Evolutionary conservation across 140 eudicot genomes (phyloP).

Genomic region (Erigeron philadelphicus): DNA sequence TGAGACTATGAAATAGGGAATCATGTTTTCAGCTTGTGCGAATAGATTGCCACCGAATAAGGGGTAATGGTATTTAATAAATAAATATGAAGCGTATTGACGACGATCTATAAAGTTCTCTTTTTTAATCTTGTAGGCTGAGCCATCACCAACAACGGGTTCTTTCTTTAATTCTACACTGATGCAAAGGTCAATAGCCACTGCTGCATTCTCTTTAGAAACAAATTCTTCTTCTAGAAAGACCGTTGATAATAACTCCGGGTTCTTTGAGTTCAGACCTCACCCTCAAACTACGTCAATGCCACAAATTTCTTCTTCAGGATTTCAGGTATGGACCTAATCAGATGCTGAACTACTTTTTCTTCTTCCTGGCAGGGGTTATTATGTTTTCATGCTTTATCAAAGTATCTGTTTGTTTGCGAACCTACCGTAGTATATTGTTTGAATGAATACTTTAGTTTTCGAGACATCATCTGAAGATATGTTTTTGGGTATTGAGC

Average conservation of each 20-base stretch:
- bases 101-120: conserved; percentile 25
- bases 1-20: conserved; percentile 18
- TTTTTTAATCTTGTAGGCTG: conserved; percentile 61
- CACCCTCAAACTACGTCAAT: conserved; percentile 44
- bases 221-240: conserved; percentile 36
- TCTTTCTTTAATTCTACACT: conserved; percentile 67
- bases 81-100: conserved; percentile 30
- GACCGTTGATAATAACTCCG: conserved; percentile 39
- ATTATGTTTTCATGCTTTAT: conserved; percentile 16
- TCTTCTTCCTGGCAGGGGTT: conserved; percentile 3
- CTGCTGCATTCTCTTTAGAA: conserved; percentile 38
- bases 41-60: conserved; percentile 35
- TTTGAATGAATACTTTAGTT: background rate
- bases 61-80: conserved; percentile 29
- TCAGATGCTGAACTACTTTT: background rate
- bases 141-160: conserved; percentile 98
- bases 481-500: background rate
- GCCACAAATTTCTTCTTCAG: conserved; percentile 46
- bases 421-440: background rate
- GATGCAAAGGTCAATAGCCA: conserved; percentile 53
- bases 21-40: conserved; percentile 28
- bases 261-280: conserved; percentile 76
- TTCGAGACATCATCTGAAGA: background rate
- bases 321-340: conserved; percentile 47
- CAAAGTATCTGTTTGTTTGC: conserved; percentile 14